Percentiles rank a stretch among this genome's conserved stretches.
phyloP scores from a whole-genome alignment of 2,329 filamentous ascomycete species.

The Anthostomella pinea region DNA sequence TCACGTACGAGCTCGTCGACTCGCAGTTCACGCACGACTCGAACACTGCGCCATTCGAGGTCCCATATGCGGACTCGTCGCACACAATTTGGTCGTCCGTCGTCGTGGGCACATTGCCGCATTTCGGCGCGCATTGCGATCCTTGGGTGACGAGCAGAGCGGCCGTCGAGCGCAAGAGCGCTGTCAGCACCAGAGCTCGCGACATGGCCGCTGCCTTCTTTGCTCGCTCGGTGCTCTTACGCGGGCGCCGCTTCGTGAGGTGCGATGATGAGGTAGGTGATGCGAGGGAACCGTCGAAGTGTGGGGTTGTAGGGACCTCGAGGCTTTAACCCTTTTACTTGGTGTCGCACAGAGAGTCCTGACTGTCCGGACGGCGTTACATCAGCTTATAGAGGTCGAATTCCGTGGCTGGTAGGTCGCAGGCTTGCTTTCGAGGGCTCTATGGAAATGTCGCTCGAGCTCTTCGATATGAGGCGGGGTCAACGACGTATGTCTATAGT shows the following conservation, averaged over 20 bases:
- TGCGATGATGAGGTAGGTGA: no score
- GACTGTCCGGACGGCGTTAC: no score
- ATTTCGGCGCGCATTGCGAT: constrained; percentile 49
- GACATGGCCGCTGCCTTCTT: constrained; percentile 13
- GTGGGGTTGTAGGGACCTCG: no score
- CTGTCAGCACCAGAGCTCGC: constrained; percentile 17
- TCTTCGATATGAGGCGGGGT: constrained; percentile 1
- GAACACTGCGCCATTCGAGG: constrained; percentile 46
- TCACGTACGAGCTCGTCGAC: constrained; percentile 45
- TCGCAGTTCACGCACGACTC: constrained; percentile 53
- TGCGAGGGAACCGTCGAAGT: no score
- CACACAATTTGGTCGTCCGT: constrained; percentile 48
- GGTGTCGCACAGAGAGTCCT: no score
- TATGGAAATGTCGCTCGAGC: no score
- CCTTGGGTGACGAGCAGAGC: constrained; percentile 42
- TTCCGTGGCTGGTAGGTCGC: no score
- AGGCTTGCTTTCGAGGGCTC: no score
- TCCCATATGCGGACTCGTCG: constrained; percentile 37
- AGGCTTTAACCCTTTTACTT: no score
- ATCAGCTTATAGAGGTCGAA: no score
- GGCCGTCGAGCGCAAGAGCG: constrained; percentile 20
- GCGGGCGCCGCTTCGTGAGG: no score
- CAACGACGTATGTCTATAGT: neutral
- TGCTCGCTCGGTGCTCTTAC: neutral
- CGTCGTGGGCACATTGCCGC: constrained; percentile 53